A percentile compares a stretch with the other conserved stretches of the same genome.
These are phyloP conservation scores for Penicillium sp. DNA, from an alignment of 2,329 filamentous ascomycete species.

Conservation along the genomic window DNA sequence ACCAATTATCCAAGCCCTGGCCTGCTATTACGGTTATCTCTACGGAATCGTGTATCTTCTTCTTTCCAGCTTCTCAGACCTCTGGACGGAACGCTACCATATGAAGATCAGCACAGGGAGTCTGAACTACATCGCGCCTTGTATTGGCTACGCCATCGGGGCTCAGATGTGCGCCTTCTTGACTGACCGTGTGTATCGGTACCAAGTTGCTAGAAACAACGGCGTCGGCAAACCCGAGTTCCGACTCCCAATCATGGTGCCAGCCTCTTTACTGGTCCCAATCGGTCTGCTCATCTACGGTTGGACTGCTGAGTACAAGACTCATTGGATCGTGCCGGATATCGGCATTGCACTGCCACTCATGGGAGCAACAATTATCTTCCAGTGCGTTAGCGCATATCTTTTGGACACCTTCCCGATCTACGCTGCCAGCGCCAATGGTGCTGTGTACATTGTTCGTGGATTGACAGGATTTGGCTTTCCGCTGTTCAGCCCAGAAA, in stretches of 20 bases:
- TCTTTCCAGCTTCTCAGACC: conserved; percentile 59
- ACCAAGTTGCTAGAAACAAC: conserved; percentile 45
- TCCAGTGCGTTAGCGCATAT: conserved; percentile 44
- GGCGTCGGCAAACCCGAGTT: conserved; percentile 54
- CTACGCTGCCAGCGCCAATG: conserved; percentile 35
- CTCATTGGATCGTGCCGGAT: conserved; percentile 56
- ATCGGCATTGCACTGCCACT: conserved; percentile 52
- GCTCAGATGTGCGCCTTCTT: conserved; percentile 47
- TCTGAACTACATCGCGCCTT: conserved; percentile 62
- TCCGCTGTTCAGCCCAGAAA: conserved; percentile 35
- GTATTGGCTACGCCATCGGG: conserved; percentile 60
- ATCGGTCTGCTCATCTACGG: conserved; percentile 57
- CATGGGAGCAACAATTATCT: conserved; percentile 44
- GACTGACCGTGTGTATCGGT: conserved; percentile 50
- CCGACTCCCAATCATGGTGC: conserved; percentile 59
- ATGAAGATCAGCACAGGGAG: conserved; percentile 57
- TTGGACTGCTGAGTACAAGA: conserved; percentile 50
- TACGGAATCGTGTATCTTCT: conserved; percentile 64
- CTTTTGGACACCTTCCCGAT: conserved; percentile 35
- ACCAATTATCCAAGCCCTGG: conserved; percentile 59
- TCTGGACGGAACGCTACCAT: conserved; percentile 57
- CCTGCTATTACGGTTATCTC: conserved; percentile 55
- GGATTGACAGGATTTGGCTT: conserved; percentile 36
- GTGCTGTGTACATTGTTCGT: conserved; percentile 30
- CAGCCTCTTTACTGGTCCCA: conserved; percentile 53